Evolutionary conservation across 768 basidiomycete species (phyloP), one percentile per base, ranked within the genome.

Genomic region (Plicaturopsis crispa): DNA sequence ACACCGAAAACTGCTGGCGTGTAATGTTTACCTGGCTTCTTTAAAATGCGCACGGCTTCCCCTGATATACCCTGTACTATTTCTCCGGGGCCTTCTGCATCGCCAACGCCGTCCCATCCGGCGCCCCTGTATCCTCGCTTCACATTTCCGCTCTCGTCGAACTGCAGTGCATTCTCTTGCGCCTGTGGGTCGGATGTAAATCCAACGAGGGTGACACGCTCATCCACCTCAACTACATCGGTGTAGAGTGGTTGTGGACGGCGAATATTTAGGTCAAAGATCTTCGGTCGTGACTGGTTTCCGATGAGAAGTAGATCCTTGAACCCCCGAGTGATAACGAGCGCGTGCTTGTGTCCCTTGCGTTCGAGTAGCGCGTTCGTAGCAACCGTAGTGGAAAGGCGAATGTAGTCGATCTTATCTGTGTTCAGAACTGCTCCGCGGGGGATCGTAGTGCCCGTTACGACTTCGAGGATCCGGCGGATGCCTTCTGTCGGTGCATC

Each of bases 401-500:
- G 78, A 45, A 94, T 89, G 54, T 90, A 92, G 52, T 94, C 91
- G 40, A 90, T 88, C 59, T 88, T 89, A 46, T 80, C 73, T 4
- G 85, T 89, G 13, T 78, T 71, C 13, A 96, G 66, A 5, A 75
- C 65, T 6, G 60, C 51, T 3, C 81, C 83, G 38, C 93, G 68
- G 2, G 76, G 70, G 38, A 92, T 82, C 43, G 63, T 65, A 39
- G 78, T 57, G 2, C 83, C 83, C 0, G 80, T 84, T 1, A 84
- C 76, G 6, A 67, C 68, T 61, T 96, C 91, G 4, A 98, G 57
- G 2, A 94, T 75, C 12, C 94, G 70, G 6, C 94, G 69, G 44
- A 93, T 90, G 1, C 91, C 93, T 58, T 97, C 92, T 0, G 90
- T 94, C 0, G 94, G 93, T 1, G 93, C 93, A 64, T 98, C 93